phyloP scores from a whole-genome alignment of 2,329 filamentous ascomycete species.

The Trichophyton schoenleinii region DNA sequence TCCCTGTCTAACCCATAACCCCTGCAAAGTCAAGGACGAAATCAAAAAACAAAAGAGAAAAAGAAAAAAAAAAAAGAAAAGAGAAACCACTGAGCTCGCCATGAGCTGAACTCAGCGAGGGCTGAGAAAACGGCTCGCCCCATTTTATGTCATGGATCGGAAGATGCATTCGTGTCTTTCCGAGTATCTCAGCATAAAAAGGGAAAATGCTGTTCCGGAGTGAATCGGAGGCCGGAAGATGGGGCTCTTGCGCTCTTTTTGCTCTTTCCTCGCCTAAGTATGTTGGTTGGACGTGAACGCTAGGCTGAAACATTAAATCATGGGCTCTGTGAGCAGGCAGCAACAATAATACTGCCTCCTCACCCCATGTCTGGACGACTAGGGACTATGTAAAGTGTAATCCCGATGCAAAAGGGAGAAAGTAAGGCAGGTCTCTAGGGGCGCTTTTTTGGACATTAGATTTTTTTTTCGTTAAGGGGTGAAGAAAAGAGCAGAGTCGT shows the following conservation, averaged over 20 bases:
- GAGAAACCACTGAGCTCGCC: neutral
- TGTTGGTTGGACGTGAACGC: neutral
- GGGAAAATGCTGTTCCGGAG: neutral
- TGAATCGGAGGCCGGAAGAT: neutral
- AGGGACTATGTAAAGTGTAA: neutral
- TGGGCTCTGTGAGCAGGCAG: neutral
- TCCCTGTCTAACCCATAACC: neutral
- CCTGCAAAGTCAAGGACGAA: neutral
- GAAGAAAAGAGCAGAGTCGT: neutral
- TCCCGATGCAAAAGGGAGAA: neutral
- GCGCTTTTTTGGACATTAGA: neutral
- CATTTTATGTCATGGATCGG: neutral
- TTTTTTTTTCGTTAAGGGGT: neutral
- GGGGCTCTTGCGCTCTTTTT: neutral
- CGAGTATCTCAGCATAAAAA: neutral
- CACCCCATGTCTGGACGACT: neutral
- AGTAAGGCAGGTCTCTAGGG: neutral
- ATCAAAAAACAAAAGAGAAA: neutral
- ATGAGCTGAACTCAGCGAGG: neutral
- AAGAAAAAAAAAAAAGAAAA: neutral
- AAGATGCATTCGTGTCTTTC: neutral
- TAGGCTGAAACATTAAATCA: conserved; percentile 3
- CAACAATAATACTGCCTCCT: neutral
- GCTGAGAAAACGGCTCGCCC: neutral
- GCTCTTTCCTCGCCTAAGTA: neutral